Conservation (phyloP, 176 grass and related monocot genomes). For the Carex parvula region DNA sequence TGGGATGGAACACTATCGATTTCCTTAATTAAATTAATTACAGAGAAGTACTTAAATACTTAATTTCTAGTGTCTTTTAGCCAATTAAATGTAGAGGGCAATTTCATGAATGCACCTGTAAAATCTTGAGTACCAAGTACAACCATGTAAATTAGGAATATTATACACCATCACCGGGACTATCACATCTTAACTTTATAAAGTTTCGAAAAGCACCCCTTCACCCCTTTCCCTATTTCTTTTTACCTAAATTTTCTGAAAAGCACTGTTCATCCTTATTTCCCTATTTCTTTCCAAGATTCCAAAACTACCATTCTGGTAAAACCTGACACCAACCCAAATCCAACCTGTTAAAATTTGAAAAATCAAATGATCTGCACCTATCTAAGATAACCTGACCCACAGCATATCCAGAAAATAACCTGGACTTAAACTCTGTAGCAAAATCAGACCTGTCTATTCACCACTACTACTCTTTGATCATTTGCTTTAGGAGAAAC, state of each 20-base stretch:
- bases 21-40: background rate
- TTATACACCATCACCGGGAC: background rate
- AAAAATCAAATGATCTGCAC: background rate
- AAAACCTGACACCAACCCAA: background rate
- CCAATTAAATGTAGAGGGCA: background rate
- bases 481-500: background rate
- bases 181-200: background rate
- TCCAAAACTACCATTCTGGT: background rate
- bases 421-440: background rate
- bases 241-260: background rate
- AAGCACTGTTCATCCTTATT: background rate
- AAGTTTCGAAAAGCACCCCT: background rate
- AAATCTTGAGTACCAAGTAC: background rate
- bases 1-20: background rate
- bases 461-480: background rate
- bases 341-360: background rate
- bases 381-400: background rate
- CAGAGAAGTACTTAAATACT: background rate
- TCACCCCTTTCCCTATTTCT: background rate
- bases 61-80: background rate
- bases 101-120: background rate
- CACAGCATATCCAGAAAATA: background rate
- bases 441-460: background rate
- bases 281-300: background rate
- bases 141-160: background rate